A percentile compares a stretch with the other conserved stretches of the same genome.
Conservation (phyloP, 2,329 filamentous ascomycete species). For the Penicillium aurantiogriseum region DNA sequence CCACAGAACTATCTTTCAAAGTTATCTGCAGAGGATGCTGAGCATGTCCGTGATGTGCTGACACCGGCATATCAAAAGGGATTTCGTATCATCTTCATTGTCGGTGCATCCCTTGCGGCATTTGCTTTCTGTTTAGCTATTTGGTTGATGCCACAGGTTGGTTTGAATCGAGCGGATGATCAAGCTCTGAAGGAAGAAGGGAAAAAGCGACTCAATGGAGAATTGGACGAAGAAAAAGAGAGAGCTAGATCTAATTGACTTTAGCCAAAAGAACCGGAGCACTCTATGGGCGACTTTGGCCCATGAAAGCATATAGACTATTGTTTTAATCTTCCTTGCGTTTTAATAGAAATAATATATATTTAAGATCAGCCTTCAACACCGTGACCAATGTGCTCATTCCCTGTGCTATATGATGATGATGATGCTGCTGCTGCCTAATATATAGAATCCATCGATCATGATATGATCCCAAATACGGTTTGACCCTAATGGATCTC, state of each 20-base stretch:
- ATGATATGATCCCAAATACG: too few species aligned
- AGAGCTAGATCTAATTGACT: neutral
- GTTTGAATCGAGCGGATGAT: conserved; percentile 30
- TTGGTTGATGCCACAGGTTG: conserved; percentile 40
- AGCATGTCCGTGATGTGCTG: conserved; percentile 28
- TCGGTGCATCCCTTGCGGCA: conserved; percentile 38
- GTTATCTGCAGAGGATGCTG: conserved; percentile 24
- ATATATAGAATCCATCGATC: too few species aligned
- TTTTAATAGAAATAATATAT: too few species aligned
- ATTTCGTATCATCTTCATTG: conserved; percentile 43
- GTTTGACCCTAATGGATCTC: too few species aligned
- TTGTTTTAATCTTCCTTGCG: too few species aligned
- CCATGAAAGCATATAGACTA: too few species aligned
- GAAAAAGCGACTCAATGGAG: conserved; percentile 20
- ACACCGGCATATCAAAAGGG: conserved; percentile 39
- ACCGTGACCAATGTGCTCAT: too few species aligned
- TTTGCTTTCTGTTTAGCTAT: conserved; percentile 36
- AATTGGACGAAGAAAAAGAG: conserved; percentile 18
- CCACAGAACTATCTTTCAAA: conserved; percentile 32
- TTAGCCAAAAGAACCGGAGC: neutral
- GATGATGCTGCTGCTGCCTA: too few species aligned
- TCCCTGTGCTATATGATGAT: too few species aligned
- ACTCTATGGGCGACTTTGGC: too few species aligned
- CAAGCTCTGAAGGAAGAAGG: conserved; percentile 32
- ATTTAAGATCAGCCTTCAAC: too few species aligned